Base-by-base conservation (phyloP, 139 green algal species). In the Edaphochlamys debaryana region DNA sequence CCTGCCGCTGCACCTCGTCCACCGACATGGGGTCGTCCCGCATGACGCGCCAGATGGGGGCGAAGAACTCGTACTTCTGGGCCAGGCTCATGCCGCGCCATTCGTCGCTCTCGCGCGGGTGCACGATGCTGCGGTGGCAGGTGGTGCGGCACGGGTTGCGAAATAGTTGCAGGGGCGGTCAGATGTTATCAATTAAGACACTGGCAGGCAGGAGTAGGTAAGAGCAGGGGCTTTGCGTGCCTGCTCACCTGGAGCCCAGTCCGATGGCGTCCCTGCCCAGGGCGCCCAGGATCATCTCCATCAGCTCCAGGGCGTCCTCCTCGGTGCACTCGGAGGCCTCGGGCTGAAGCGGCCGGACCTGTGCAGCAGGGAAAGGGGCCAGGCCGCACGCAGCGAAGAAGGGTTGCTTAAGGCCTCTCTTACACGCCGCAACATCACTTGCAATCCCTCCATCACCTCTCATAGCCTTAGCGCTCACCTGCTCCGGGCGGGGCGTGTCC, bases 281-380 rank as follows among this genome's bases (percentile, higher is more conserved):
- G 0, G 95, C 95, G 0, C 95, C 94, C 72, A 98, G 86, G 42
- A 98, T 97, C 95, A 98, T 98, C 77, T 98, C 95, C 90, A 98
- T 95, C 54, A 98, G 90, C 93, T 98, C 95, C 76, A 97, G 81
- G n/a, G 69, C 87, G 70, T 98, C 95, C 38, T 87, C 92, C 34
- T 98, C 93, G 15, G 83, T 96, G 50, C 88, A 89, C 45, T 79
- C 85, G 3, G 75, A 64, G 13, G 89, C 86, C 32, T 94, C 64
- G 0, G 91, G 93, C 85, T 94, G 90, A 27, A 85, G 62, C 0
- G 72, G 23, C 4, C 95, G 89, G 29, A 97, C 91, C 86, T 96
- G 93, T 4, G 68, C 1, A 11, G 38, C 38, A 22, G 42, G 30
- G 45, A 54, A 54, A 13, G 45, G 45, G 45, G n/a, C n/a, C n/a